Evolutionary conservation across 352 stramenopile genomes (phyloP).

Genomic region (Blastocystis sp.): DNA sequence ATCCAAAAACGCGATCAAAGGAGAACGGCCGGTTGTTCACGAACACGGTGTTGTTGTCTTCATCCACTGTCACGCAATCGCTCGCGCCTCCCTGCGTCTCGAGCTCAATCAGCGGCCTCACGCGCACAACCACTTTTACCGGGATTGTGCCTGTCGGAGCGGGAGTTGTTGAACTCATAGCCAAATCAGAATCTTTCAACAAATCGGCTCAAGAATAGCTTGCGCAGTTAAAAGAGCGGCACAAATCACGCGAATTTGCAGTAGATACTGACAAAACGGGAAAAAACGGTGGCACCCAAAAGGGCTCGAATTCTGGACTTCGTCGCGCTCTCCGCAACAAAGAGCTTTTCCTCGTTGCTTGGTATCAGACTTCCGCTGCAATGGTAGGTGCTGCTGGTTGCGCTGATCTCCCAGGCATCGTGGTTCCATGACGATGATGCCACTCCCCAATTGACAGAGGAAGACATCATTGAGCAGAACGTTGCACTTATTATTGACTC

Average conservation of each 20-base stretch:
- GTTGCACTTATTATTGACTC: neutral
- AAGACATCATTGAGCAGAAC: constrained; percentile 35
- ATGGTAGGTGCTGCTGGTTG: neutral
- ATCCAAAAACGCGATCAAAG: constrained; percentile 70
- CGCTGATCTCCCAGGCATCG: neutral
- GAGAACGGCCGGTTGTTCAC: constrained; percentile 47
- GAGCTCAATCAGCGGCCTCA: constrained; percentile 61
- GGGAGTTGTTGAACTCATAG: constrained; percentile 3
- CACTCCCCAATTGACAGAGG: neutral
- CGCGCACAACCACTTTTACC: constrained; percentile 64
- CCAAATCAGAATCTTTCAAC: neutral
- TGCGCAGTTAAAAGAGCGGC: too few relatives aligned
- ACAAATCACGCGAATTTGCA: too few relatives aligned
- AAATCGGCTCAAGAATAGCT: neutral
- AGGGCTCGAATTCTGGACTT: too few relatives aligned
- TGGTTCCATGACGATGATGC: constrained; percentile 45
- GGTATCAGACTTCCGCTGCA: too few relatives aligned
- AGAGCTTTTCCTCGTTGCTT: too few relatives aligned
- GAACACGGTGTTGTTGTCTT: constrained; percentile 27
- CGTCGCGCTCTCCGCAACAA: too few relatives aligned
- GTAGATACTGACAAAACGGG: too few relatives aligned
- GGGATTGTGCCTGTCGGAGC: neutral
- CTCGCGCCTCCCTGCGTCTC: constrained; percentile 20
- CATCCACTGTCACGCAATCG: constrained; percentile 47
- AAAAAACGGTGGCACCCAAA: too few relatives aligned